Base-by-base conservation (phyloP, 805 yeast genomes). In the Brettanomyces nanus region DNA sequence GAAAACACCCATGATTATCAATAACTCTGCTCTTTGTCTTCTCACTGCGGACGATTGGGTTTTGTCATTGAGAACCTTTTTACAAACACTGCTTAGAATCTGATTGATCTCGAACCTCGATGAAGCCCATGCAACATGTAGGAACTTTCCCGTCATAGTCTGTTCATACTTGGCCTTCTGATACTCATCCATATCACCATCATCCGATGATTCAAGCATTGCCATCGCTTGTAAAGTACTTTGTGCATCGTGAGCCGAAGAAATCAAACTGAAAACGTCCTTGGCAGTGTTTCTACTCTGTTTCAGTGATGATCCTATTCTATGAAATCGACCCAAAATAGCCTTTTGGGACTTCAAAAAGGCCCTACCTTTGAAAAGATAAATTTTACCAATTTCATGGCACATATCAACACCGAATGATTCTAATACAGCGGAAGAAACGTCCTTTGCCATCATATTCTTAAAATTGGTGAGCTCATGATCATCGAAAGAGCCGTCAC, bases 81-180 rank as follows among this genome's bases (percentile, higher is more conserved):
- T 81, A 60, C 90, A 82, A 10, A 83, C 92, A 10, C 69, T 74
- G 46, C 85, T 72, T 37, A 81, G 66, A 0, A 86, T 81, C 11
- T 80, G 69, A 54, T 78, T 82, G 37, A 84, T 83, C 56, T 84
- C 94, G 53, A 77, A 82, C 51, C 73, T 80, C 10, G 89, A 77
- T 0, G 90, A 86, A 10, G 77, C 76, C 94, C 94, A 84, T 6
- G 92, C 92, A 3, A 89, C 90, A 6, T 84, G 80, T 26, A 84
- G 61, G 15, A 83, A 84, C 56, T 83, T 84, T 17, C 90, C 92
- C 68, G 82, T 77, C 46, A 84, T 61, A 23, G 78, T 66, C 54
- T 81, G 78, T 52, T 83, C 90, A 66, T 78, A 71, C 43, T 79
- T 81, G 3, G 85, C 85, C 45, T 39, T 54, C 44, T 47, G 59